phyloP scores from a whole-genome alignment of 2,329 filamentous ascomycete species.

The Dendrostoma leiphaemia region DNA sequence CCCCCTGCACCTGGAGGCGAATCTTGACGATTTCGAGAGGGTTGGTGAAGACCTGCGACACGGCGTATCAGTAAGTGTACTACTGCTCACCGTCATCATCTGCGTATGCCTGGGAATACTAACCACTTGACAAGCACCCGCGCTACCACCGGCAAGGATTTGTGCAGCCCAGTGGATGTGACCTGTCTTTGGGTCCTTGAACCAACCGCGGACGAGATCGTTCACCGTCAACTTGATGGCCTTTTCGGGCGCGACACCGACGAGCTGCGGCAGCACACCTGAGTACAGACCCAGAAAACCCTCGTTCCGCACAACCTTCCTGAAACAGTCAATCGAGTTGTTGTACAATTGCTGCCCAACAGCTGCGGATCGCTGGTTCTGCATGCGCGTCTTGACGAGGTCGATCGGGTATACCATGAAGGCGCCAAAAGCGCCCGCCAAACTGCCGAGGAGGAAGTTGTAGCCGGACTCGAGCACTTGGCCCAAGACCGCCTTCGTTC shows the following conservation, averaged over 20 bases:
- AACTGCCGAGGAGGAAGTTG: slow-evolving; percentile 84
- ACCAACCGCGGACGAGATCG: slow-evolving; percentile 77
- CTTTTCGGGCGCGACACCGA: slow-evolving; percentile 98
- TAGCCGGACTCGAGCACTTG: slow-evolving; percentile 75
- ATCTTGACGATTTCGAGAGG: slow-evolving; percentile 99
- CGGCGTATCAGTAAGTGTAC: slow-evolving; percentile 1
- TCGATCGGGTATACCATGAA: slow-evolving; percentile 99
- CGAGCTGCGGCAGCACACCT: slow-evolving; percentile 89
- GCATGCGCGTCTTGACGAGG: slow-evolving; percentile 96
- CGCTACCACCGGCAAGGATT: slow-evolving; percentile 81
- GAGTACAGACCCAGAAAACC: slow-evolving; percentile 89
- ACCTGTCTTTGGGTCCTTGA: slow-evolving; percentile 71
- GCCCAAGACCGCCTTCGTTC: slow-evolving; percentile 57
- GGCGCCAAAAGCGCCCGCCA: slow-evolving; percentile 94
- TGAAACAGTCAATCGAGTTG: slow-evolving; percentile 93
- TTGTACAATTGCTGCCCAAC: slow-evolving; percentile 91
- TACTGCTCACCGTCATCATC: not conserved
- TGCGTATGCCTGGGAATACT: slow-evolving; percentile 39
- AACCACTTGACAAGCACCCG: slow-evolving; percentile 95
- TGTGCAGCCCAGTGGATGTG: slow-evolving; percentile 71
- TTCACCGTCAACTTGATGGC: slow-evolving; percentile 99
- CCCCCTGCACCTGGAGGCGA: slow-evolving; percentile 93
- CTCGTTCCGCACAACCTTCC: slow-evolving; percentile 91
- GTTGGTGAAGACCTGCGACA: slow-evolving; percentile 82
- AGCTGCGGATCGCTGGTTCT: slow-evolving; percentile 84